phyloP scores from a whole-genome alignment of 2,329 filamentous ascomycete genomes.

The Nemania sp. region DNA sequence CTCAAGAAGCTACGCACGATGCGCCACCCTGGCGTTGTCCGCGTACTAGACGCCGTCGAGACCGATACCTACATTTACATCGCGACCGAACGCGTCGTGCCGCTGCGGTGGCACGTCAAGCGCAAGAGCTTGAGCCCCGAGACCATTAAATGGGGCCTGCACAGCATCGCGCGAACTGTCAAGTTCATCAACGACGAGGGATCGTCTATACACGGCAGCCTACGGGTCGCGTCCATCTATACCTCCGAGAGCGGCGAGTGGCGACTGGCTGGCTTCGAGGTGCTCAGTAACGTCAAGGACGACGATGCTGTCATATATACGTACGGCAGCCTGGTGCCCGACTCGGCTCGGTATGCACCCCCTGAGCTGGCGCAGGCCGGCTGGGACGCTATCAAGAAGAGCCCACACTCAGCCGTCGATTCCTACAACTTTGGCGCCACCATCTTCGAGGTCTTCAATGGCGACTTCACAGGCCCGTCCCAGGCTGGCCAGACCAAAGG shows the following conservation, averaged over 20 bases:
- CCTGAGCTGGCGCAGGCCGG: conserved; percentile 84
- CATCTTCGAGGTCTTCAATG: conserved; percentile 91
- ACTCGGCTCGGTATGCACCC: conserved; percentile 80
- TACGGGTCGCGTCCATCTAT: conserved; percentile 85
- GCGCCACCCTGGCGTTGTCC: conserved; percentile 91
- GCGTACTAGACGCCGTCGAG: conserved; percentile 93
- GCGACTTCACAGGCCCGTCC: conserved; percentile 73
- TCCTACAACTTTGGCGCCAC: conserved; percentile 84
- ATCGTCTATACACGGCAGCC: conserved; percentile 83
- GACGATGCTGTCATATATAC: conserved; percentile 94
- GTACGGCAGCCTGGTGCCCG: conserved; percentile 84
- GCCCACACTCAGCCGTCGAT: conserved; percentile 80
- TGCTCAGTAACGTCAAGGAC: conserved; percentile 92
- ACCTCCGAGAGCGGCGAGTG: conserved; percentile 96
- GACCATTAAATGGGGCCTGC: conserved; percentile 95
- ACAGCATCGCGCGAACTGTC: conserved; percentile 83
- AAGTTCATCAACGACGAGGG: conserved; percentile 97
- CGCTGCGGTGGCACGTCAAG: conserved; percentile 87
- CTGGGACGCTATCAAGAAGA: conserved; percentile 89
- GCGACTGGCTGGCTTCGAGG: conserved; percentile 93
- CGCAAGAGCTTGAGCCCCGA: conserved; percentile 86
- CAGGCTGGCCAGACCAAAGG: conserved; percentile 84
- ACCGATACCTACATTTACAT: conserved; percentile 96
- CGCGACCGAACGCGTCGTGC: conserved; percentile 86
- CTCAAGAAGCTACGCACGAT: conserved; percentile 91